Evolutionary conservation across 1,139 yeast genomes (phyloP).

Genomic region (Candida gigantensis): DNA sequence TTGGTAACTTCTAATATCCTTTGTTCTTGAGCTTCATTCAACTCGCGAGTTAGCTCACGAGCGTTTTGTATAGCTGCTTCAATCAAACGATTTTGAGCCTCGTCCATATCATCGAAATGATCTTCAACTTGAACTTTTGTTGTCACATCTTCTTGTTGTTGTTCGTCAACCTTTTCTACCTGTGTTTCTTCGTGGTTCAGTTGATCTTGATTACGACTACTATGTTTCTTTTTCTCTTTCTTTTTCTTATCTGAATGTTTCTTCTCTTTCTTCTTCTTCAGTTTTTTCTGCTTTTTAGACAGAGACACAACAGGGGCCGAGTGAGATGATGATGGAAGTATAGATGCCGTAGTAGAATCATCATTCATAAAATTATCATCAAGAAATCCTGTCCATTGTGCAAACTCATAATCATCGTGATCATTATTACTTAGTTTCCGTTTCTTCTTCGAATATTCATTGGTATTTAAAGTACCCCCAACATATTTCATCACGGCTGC

Average conservation of each 20-base stretch:
- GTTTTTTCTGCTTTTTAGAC: constrained; percentile 2
- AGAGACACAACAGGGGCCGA: not conserved
- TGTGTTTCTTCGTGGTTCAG: too few relatives aligned
- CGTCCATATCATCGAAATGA: not conserved
- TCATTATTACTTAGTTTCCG: constrained; percentile 15
- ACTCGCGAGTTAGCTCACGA: constrained; percentile 39
- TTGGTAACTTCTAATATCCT: constrained; percentile 22
- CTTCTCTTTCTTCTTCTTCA: constrained; percentile 2
- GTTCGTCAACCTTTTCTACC: constrained; percentile 37
- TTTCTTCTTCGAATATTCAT: constrained; percentile 10
- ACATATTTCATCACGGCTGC: constrained; percentile 78
- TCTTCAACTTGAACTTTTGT: constrained; percentile 36
- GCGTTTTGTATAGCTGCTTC: constrained; percentile 70
- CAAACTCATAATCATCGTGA: constrained; percentile 41
- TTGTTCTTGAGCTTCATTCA: constrained; percentile 1
- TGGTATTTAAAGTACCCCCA: constrained; percentile 53
- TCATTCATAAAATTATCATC: constrained; percentile 28
- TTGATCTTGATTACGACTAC: not conserved
- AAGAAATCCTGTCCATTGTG: constrained; percentile 56
- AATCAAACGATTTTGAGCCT: constrained; percentile 17
- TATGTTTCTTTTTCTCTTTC: constrained; percentile 2
- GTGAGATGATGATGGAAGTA: not conserved
- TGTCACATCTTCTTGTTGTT: constrained; percentile 63
- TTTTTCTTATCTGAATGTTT: not conserved
- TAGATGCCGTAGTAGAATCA: too few relatives aligned